phyloP scores from a whole-genome alignment of 208 protist genomes.

The Trypanosoma grayi region DNA sequence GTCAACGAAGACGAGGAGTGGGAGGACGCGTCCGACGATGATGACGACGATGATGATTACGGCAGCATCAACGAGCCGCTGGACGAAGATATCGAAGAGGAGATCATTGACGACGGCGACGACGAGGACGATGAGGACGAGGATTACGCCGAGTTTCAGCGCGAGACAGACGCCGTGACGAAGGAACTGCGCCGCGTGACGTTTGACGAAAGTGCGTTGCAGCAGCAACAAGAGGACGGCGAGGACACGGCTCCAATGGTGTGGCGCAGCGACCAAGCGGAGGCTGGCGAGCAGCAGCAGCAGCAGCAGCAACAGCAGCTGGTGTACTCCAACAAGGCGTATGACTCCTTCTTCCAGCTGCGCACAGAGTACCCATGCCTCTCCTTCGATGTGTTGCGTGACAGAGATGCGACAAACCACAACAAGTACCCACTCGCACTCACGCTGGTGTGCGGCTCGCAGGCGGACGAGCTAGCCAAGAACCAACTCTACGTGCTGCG shows the following conservation, averaged over 20 bases:
- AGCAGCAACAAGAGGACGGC: conserved; percentile 9
- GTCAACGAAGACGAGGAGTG: conserved; percentile 37
- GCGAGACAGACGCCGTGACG: conserved; percentile 44
- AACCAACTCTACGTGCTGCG: conserved; percentile 96
- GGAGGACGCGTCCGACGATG: conserved; percentile 32
- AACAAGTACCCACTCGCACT: conserved; percentile 91
- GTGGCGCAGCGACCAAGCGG: conserved; percentile 41
- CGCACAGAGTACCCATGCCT: conserved; percentile 88
- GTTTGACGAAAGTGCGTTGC: conserved; percentile 41
- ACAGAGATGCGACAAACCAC: conserved; percentile 53
- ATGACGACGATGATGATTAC: conserved; percentile 35
- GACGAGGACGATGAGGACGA: conserved; percentile 60
- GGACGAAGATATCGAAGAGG: conserved; percentile 47
- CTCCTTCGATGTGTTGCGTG: conserved; percentile 79
- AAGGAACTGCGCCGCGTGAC: conserved; percentile 47
- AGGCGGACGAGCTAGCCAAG: conserved; percentile 85
- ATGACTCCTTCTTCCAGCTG: conserved; percentile 90
- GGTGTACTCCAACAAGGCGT: conserved; percentile 85
- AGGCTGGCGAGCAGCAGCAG: conserved; percentile 20
- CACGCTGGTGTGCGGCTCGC: conserved; percentile 94
- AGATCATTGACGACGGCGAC: conserved; percentile 54
- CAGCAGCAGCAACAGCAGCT: conserved; percentile 32
- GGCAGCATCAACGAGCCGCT: conserved; percentile 32
- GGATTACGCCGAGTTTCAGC: conserved; percentile 80
- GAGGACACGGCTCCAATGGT: conserved; percentile 28